phyloP scores from a whole-genome alignment of 1,139 yeast species.

The Candida dubliniensis region DNA sequence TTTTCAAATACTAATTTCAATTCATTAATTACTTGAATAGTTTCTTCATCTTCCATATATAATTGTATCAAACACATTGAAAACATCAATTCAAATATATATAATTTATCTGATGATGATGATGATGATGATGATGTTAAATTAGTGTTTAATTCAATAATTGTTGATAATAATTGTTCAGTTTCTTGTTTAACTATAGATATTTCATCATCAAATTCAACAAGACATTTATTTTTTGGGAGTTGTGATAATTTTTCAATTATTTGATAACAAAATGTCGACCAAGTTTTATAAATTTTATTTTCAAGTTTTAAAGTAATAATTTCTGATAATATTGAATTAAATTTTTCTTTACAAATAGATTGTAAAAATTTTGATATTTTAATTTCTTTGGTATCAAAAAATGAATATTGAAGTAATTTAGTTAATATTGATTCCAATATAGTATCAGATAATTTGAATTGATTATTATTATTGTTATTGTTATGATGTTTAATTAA shows the following conservation, averaged over 20 bases:
- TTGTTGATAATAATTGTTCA: constrained; percentile 46
- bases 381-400: constrained; percentile 31
- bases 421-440: constrained; percentile 51
- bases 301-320: constrained; percentile 38
- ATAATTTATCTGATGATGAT: constrained; percentile 25
- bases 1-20: constrained; percentile 54
- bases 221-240: constrained; percentile 24
- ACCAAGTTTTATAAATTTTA: constrained; percentile 58
- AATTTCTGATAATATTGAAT: constrained; percentile 63
- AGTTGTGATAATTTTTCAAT: constrained; percentile 26
- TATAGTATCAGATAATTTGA: constrained; percentile 14
- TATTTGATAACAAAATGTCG: constrained; percentile 42
- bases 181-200: constrained; percentile 51
- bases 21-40: constrained; percentile 74
- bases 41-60: constrained; percentile 77
- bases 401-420: constrained; percentile 57
- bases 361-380: constrained; percentile 26
- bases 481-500: constrained; percentile 52
- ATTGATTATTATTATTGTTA: constrained; percentile 26
- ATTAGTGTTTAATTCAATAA: constrained; percentile 29
- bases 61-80: constrained; percentile 80
- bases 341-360: constrained; percentile 58
- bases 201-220: constrained; percentile 57
- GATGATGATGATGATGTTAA: no score
- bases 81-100: constrained; percentile 66